Base-by-base conservation (phyloP, 306 rosid species). In the Clitoria ternatea region DNA sequence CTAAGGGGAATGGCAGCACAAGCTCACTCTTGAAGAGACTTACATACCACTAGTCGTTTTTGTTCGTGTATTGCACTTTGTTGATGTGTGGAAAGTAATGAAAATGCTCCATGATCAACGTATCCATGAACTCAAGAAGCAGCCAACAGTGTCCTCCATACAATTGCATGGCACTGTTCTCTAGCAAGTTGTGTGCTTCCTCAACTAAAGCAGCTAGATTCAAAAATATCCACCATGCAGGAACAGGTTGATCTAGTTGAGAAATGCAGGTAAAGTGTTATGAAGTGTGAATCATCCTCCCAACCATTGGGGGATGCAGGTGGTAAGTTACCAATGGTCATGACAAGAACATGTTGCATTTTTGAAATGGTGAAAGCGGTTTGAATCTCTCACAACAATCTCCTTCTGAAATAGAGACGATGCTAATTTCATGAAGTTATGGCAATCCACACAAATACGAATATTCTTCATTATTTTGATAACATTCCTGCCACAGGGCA, bases 381-480 rank as follows among this genome's bases (percentile, higher is more conserved):
- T 92, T 19, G 97, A 85, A 78, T 92, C 98, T 84, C 98, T 88
- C 50, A 92, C 87, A 67, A 88, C 69, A 68, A 90, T 92, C 80
- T 85, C 91, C 82, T 85, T 88, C 49, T 79, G 76, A 59, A 84
- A 76, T 14, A 78, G 76, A 73, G 71, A 64, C 49, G 98, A 88
- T 10, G 93, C 86, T 69, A 90, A 72, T 73, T 88, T 90, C 94
- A 93, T 93, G 80, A 93, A 93, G 75, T 86, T 85, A 54, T 90
- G 97, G 81, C 98, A 93, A 61, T 90, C 97, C 33, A 88, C 94
- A 55, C 98, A 93, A 48, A 93, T 89, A 40, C 93, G 90, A 52
- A 90, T 93, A 76, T 93, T 92, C 88, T 93, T 93, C 78, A 88
- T 88, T 70, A 93, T 93, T 74, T 84, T 85, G 44, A 92, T 69